Evolutionary conservation across 345 rosid species (phyloP).

Genomic region (Citropsis articulata): DNA sequence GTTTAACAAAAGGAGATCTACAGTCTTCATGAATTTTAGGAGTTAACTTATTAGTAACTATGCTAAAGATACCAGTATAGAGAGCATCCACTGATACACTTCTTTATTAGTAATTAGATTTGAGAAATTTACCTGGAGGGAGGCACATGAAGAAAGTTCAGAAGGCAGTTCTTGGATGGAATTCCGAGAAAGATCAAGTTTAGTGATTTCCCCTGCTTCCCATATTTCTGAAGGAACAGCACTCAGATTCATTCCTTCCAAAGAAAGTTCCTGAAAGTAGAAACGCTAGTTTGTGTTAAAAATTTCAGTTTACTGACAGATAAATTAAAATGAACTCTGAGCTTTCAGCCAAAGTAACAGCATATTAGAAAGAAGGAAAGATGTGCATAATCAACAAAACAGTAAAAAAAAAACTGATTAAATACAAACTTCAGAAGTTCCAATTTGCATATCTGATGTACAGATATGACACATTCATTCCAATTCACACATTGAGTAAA

Average conservation of each 20-base stretch:
- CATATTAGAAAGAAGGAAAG: not conserved
- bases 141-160: conserved; percentile 67
- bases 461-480: not conserved
- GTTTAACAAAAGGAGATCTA: not conserved
- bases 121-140: conserved; percentile 56
- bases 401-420: not conserved
- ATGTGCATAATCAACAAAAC: not conserved
- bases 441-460: not conserved
- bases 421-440: not conserved
- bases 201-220: conserved; percentile 67
- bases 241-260: conserved; percentile 67
- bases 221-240: conserved; percentile 81
- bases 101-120: not conserved
- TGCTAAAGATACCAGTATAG: not conserved
- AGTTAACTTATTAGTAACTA: not conserved
- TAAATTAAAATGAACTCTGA: not conserved
- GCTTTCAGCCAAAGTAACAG: not conserved
- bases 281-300: not conserved
- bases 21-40: not conserved
- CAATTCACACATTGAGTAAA: not conserved
- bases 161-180: conserved; percentile 70
- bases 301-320: not conserved
- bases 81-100: not conserved
- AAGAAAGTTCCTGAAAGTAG: conserved; percentile 65
- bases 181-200: conserved; percentile 79